Base-by-base conservation (phyloP, 2,329 filamentous ascomycete species). In the Epichloe baconii region DNA sequence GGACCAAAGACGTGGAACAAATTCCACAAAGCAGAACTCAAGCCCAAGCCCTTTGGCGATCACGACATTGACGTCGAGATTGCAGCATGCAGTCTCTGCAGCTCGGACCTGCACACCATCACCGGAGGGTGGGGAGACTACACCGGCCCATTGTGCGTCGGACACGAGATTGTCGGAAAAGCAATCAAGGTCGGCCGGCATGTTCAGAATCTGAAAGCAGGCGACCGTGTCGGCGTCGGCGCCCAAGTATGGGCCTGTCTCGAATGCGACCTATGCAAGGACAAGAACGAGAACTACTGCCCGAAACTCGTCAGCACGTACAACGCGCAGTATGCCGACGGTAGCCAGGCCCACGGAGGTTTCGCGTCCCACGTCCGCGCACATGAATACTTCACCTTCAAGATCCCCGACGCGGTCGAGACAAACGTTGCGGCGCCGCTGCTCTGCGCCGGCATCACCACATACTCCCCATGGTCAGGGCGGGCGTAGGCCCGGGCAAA, bases 361-460 rank as follows among this genome's bases (percentile, higher is more conserved):
- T 78, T 68, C 53, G 64, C 72, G 1, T 72, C 68, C 15, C 71
- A 77, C 51, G 72, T 76, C 23, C 66, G 74, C 26, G 71, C 69
- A 0, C 74, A 76, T 53, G 71, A 74, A 57, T 73, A 75, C 64
- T 89, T 87, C 56, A 73, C 72, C 35, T 74, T 80, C 58, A 75
- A 75, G 55, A 78, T 81, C 38, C 78, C 77, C 0, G 75, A 79
- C n/a, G 63, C 61, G 1, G 64, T 81, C 10, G 64, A 70, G 7
- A 71, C 71, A 0, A 71, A 74, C 35, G 61, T 70, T 1, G 75
- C 73, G 0, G 78, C 85, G 1, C 86, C 86, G 1, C 80, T 93
- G 71, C 73, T 91, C 31, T 91, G 87, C 61, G 87, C 81, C 1
- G 87, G 88, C 1, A 75, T 91, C 49, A 93, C 87, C 0, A 77